A percentile compares a stretch with the other conserved stretches of the same genome.
Evolutionary conservation across 192 early-diverging fungal species (phyloP).

Genomic region (Coemansia brasiliensis): DNA sequence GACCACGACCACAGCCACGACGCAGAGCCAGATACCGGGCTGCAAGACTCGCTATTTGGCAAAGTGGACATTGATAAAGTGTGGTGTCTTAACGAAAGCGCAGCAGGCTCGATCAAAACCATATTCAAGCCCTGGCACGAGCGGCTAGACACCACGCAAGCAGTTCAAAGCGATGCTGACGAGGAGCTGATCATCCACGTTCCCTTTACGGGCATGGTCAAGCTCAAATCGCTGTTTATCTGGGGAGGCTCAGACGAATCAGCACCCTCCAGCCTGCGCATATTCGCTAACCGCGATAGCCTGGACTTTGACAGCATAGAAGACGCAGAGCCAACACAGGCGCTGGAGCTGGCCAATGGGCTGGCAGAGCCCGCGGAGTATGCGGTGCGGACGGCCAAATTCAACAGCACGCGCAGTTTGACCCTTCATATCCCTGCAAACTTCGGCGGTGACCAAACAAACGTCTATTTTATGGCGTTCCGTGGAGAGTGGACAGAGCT

Average conservation of each 20-base stretch:
- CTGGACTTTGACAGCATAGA: constrained; percentile 89
- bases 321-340: constrained; percentile 67
- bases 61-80: constrained; percentile 80
- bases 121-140: constrained; percentile 89
- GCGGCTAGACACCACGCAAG: constrained; percentile 68
- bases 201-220: constrained; percentile 89
- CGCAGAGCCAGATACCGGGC: constrained; percentile 69
- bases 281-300: constrained; percentile 87
- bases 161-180: constrained; percentile 82
- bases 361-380: constrained; percentile 62
- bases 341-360: constrained; percentile 74
- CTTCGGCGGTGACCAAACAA: constrained; percentile 74
- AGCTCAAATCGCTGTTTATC: constrained; percentile 86
- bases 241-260: constrained; percentile 61
- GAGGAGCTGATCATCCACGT: constrained; percentile 88
- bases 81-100: constrained; percentile 78
- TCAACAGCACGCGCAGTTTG: constrained; percentile 74
- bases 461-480: constrained; percentile 80
- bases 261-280: constrained; percentile 73
- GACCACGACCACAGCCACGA: constrained; percentile 62
- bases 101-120: constrained; percentile 60
- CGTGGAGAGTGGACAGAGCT: constrained; percentile 88
- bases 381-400: constrained; percentile 68
- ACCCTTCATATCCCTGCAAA: constrained; percentile 80
- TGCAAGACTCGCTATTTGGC: constrained; percentile 68